Evolutionary conservation across 257 asterid genomes (phyloP).

Genomic region (Petrea volubilis): DNA sequence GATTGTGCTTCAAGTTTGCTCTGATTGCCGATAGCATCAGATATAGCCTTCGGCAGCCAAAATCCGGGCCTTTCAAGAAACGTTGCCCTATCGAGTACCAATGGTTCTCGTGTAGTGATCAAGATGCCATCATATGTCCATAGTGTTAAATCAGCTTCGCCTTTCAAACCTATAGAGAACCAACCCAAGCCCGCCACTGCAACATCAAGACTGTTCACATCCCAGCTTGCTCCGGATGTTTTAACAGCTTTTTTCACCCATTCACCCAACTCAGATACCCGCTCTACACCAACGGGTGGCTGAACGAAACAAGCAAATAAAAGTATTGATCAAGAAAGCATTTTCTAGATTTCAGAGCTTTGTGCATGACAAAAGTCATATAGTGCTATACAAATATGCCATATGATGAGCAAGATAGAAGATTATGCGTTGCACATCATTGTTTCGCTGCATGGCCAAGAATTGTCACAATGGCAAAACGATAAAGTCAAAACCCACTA

Average conservation of each 20-base stretch:
- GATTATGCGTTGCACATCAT: neutral
- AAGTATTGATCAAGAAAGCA: neutral
- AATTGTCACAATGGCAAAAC: neutral
- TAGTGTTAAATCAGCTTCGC: conserved; percentile 66
- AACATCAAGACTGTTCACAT: conserved; percentile 70
- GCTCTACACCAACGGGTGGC: conserved; percentile 70
- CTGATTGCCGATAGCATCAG: conserved; percentile 78
- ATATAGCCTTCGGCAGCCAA: conserved; percentile 85
- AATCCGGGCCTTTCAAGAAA: conserved; percentile 88
- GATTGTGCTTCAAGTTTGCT: conserved; percentile 64
- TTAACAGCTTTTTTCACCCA: conserved; percentile 67
- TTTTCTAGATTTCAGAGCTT: neutral
- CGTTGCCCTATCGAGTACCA: conserved; percentile 84
- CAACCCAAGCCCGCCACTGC: conserved; percentile 89
- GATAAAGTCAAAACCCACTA: neutral
- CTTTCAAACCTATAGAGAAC: conserved; percentile 89
- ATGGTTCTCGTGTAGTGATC: conserved; percentile 67
- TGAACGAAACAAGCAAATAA: conserved; percentile 39
- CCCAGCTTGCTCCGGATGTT: conserved; percentile 88
- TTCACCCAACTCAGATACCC: conserved; percentile 67
- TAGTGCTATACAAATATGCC: neutral
- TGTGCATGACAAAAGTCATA: neutral
- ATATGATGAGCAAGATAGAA: neutral
- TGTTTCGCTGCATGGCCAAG: neutral
- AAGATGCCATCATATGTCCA: conserved; percentile 79